These are phyloP conservation scores for Epithele typhae DNA, from an alignment of 768 basidiomycete genomes.

Conservation along the genomic window DNA sequence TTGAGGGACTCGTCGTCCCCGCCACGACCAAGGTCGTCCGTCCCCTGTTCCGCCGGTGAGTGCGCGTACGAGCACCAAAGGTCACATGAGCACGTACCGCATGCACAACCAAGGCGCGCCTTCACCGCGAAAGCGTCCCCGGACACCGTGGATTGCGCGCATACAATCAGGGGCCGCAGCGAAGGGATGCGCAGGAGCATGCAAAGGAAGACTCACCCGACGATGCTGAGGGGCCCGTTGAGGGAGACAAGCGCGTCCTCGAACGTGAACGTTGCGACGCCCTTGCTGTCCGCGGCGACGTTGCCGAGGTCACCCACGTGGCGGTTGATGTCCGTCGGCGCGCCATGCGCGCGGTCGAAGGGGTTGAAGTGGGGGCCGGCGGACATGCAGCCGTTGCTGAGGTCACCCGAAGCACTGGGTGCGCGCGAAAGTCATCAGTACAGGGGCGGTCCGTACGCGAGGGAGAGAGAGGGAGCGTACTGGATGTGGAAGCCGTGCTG, in stretches of 20 bases:
- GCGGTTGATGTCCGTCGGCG: conserved; percentile 46
- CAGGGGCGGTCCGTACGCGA: too few relatives aligned
- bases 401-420: conserved; percentile 46
- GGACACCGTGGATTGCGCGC: background rate
- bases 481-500: conserved; percentile 79
- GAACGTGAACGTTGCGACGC: conserved; percentile 54
- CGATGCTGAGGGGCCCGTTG: conserved; percentile 60
- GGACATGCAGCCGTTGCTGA: conserved; percentile 59
- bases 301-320: conserved; percentile 82
- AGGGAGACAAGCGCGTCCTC: conserved; percentile 60
- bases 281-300: conserved; percentile 54
- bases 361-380: conserved; percentile 81
- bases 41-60: conserved; percentile 40
- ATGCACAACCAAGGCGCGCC: conserved; percentile 74
- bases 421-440: background rate
- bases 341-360: conserved; percentile 59
- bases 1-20: conserved; percentile 63
- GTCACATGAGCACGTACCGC: conserved; percentile 50
- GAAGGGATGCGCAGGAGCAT: background rate
- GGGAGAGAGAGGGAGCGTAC: conserved; percentile 34
- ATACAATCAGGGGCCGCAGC: background rate
- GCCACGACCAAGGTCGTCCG: conserved; percentile 77
- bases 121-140: conserved; percentile 18
- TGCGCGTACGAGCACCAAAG: conserved; percentile 1
- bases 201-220: conserved; percentile 48